Base-by-base conservation (phyloP, 2,329 filamentous ascomycete species). In the Hypoxylon sp. region DNA sequence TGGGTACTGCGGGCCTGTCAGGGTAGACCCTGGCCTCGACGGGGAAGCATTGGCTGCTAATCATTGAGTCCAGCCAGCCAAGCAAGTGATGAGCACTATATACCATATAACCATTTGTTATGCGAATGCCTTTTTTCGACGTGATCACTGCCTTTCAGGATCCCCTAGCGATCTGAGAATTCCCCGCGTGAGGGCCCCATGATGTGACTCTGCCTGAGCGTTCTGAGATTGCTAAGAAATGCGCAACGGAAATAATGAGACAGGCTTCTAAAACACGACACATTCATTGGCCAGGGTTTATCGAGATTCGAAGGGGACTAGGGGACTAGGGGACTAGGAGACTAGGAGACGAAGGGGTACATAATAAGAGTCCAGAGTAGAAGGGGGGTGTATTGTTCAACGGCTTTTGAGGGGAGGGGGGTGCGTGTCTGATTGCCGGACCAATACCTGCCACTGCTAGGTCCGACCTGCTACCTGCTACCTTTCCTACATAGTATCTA, bases 361-460 rank as follows among this genome's bases (percentile, higher is more conserved):
- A n/a, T n/a, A n/a, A 55, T 51, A 52, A 56, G 52, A 47, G 28
- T 50, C 59, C 56, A 66, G 34, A 65, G 61, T 62, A 51, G 46
- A 32, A 44, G 51, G 59, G 63, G 68, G 51, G 64, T 60, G 66
- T 71, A 65, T 49, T 59, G 56, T 67, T 71, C 68, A 73, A 72
- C 69, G 72, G 71, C 57, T 65, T 64, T 65, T 62, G 51, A 48
- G 64, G 48, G 64, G 62, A 65, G 71, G 69, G 71, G 71, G 56
- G 70, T 72, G 68, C 70, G 70, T 70, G 67, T 71, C 70, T 72
- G 69, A 72, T 71, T 69, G 64, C 68, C 71, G 68, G 68, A 62
- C 66, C 67, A 65, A 63, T 56, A 54, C 55, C 49, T 61, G 8
- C 41, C 32, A 62, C 32, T 15, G 10, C 13, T 15, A 34, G 32